A percentile compares a stretch with the other conserved stretches of the same genome.
Conservation (phyloP, 2,329 filamentous ascomycete genomes). For the Aspergillus spinulosporus region DNA sequence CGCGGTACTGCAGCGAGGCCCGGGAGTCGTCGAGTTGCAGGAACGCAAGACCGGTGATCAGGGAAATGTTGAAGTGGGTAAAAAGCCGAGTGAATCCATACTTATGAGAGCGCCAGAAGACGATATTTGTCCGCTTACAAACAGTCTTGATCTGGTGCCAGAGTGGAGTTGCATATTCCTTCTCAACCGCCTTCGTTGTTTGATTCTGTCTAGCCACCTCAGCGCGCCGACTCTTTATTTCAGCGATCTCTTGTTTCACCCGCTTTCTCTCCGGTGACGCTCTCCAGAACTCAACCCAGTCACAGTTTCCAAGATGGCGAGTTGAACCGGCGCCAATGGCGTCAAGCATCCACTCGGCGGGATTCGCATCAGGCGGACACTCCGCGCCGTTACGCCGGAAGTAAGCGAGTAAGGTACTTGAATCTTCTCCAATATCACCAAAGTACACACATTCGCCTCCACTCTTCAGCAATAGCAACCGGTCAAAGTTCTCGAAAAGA, state of each 20-base stretch:
- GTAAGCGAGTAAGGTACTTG: slow-evolving; percentile 45
- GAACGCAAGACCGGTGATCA: slow-evolving; percentile 78
- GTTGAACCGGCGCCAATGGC: slow-evolving; percentile 74
- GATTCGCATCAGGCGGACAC: slow-evolving; percentile 53
- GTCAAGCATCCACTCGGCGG: slow-evolving; percentile 52
- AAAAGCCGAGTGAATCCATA: slow-evolving; percentile 87
- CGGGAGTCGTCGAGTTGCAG: slow-evolving; percentile 75
- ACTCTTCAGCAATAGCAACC: slow-evolving; percentile 55
- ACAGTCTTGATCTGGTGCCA: slow-evolving; percentile 77
- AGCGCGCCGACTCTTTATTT: slow-evolving; percentile 64
- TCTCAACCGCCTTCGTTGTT: slow-evolving; percentile 54
- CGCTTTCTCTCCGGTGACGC: slow-evolving; percentile 69
- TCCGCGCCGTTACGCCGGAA: slow-evolving; percentile 55
- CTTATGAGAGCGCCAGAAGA: slow-evolving; percentile 83
- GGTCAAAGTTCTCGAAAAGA: slow-evolving; percentile 60
- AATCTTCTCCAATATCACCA: slow-evolving; percentile 10
- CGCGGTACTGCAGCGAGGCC: slow-evolving; percentile 75
- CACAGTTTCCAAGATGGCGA: slow-evolving; percentile 69
- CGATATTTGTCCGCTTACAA: slow-evolving; percentile 68
- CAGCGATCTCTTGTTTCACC: slow-evolving; percentile 65
- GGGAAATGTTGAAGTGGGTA: slow-evolving; percentile 75
- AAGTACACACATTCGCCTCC: slow-evolving; percentile 54
- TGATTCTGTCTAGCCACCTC: slow-evolving; percentile 43
- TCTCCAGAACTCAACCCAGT: slow-evolving; percentile 80
- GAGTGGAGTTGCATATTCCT: slow-evolving; percentile 80